Conservation (phyloP, 148 eudicot species). For the Agrostemma githago region DNA sequence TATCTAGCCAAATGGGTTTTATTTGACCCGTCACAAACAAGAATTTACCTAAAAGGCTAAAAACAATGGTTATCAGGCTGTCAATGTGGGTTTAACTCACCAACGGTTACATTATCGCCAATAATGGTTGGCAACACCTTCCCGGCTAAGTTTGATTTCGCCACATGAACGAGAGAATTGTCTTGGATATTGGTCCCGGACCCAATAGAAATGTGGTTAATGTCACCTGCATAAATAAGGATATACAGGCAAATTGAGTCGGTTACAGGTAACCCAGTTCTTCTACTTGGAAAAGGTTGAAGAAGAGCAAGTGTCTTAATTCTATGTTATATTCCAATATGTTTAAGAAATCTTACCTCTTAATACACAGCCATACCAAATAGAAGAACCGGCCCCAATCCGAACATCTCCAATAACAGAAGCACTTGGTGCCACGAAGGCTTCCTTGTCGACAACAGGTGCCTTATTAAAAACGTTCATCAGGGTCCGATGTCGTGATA, state of each 20-base stretch:
- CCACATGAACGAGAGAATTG: conserved; percentile 95
- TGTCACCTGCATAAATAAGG: conserved; percentile 59
- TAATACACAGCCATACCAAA: conserved; percentile 95
- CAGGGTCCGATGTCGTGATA: conserved; percentile 87
- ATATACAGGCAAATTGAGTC: neutral
- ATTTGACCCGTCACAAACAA: too few relatives aligned
- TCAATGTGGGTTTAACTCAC: conserved; percentile 40
- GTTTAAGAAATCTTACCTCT: conserved; percentile 52
- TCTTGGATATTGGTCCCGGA: conserved; percentile 96
- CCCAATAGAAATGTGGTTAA: conserved; percentile 75
- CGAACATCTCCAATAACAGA: conserved; percentile 81
- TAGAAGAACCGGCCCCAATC: conserved; percentile 69
- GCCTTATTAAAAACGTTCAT: conserved; percentile 85
- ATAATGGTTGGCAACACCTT: conserved; percentile 86
- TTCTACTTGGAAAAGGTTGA: neutral
- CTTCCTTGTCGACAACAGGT: conserved; percentile 69
- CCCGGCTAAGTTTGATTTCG: conserved; percentile 85
- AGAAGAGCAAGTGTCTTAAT: neutral
- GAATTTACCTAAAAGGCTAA: neutral
- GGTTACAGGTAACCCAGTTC: too few relatives aligned
- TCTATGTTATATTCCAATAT: neutral
- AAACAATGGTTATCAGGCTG: neutral
- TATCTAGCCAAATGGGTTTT: too few relatives aligned
- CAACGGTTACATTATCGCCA: conserved; percentile 93
- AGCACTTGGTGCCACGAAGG: conserved; percentile 94